Conservation (phyloP, 306 rosid species). For the Cicer bijugum region DNA sequence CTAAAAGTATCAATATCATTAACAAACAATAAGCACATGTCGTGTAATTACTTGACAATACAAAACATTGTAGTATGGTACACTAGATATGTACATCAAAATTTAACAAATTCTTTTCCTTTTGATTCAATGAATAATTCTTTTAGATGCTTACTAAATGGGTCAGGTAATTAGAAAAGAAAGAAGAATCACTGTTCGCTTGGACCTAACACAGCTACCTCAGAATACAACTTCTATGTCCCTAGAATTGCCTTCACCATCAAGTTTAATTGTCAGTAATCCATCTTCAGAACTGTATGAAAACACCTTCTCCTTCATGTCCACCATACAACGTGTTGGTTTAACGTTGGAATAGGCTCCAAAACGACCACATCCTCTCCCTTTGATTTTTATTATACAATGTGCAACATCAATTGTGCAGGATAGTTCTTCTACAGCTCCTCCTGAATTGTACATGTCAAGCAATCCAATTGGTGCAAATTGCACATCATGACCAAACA, state of each 20-base stretch:
- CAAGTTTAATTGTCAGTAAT: conserved; percentile 53
- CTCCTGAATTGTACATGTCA: conserved; percentile 83
- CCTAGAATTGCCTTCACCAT: conserved; percentile 49
- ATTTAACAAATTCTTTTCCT: no score
- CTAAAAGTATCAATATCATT: no score
- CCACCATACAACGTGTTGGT: conserved; percentile 62
- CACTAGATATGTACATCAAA: no score
- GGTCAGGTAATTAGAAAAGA: no score
- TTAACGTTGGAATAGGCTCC: conserved; percentile 66
- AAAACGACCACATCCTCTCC: conserved; percentile 62
- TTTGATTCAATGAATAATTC: no score
- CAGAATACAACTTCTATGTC: conserved; percentile 58
- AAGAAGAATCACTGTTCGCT: no score
- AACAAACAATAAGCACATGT: no score
- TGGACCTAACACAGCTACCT: not conserved
- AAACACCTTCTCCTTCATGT: conserved; percentile 59
- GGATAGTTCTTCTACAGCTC: conserved; percentile 64
- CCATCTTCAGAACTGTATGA: conserved; percentile 56
- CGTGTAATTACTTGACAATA: no score
- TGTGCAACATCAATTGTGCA: conserved; percentile 44
- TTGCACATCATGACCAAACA: conserved; percentile 46
- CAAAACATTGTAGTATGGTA: no score
- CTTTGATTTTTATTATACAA: conserved; percentile 49
- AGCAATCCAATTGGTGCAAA: conserved; percentile 73
- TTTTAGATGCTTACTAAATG: no score